Evolutionary conservation across 148 eudicot genomes (phyloP).

Genomic region (Heliamphora exappendiculata): DNA sequence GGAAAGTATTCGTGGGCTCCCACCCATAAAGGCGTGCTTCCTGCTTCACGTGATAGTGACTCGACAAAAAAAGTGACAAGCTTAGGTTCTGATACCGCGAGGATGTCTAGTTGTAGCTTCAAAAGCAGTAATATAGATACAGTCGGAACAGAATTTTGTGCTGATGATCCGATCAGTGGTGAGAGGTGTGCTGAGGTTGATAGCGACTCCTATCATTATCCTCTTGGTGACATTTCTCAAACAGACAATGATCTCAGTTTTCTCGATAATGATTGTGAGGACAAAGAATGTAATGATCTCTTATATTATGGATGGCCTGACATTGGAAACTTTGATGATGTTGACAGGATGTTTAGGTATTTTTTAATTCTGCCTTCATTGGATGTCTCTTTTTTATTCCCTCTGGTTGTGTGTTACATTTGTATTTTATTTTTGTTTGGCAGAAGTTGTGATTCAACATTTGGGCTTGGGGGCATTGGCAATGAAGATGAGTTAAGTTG

Average conservation of each 20-base stretch:
- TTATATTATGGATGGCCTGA: slow-evolving; percentile 69
- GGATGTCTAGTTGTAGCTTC: slow-evolving; percentile 24
- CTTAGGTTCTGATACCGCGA: slow-evolving; percentile 34
- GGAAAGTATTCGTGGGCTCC: slow-evolving; percentile 38
- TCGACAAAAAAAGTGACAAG: slow-evolving; percentile 25
- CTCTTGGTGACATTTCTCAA: slow-evolving; percentile 39
- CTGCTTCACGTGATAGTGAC: slow-evolving; percentile 32
- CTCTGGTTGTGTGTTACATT: not conserved
- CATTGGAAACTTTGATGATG: slow-evolving; percentile 81
- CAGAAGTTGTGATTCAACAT: slow-evolving; percentile 86
- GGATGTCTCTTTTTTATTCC: not conserved
- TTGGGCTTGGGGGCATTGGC: slow-evolving; percentile 51
- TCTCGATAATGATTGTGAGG: slow-evolving; percentile 36
- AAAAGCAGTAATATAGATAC: slow-evolving; percentile 29
- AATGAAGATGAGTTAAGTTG: slow-evolving; percentile 58
- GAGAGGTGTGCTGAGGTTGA: slow-evolving; percentile 32
- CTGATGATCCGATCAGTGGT: slow-evolving; percentile 32
- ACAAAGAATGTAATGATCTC: slow-evolving; percentile 53
- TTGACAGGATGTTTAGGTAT: slow-evolving; percentile 92
- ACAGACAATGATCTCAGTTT: slow-evolving; percentile 43
- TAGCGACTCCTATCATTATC: slow-evolving; percentile 36
- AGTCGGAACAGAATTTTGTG: slow-evolving; percentile 29
- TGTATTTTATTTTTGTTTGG: slow-evolving; percentile 3
- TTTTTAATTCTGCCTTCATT: not conserved
- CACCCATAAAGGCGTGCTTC: slow-evolving; percentile 30